Conservation (phyloP, 1,284 basidiomycete genomes). For the Boletus sp. region DNA sequence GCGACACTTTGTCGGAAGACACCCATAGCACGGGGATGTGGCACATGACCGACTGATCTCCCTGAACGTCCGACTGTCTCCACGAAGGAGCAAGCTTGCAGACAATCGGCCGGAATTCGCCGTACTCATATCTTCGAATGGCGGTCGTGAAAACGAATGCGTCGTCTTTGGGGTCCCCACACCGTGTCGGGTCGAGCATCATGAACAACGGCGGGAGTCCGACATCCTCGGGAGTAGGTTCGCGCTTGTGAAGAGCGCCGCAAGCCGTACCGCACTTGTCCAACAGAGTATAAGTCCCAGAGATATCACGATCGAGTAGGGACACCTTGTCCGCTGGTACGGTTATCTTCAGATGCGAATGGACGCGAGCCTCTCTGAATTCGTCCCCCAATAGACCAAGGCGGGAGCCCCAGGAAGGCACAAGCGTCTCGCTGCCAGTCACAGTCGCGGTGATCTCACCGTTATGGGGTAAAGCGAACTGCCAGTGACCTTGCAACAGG, state of each 20-base stretch:
- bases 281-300: conserved; percentile 75
- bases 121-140: conserved; percentile 74
- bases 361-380: conserved; percentile 64
- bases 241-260: conserved; percentile 76
- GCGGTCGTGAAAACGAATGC: conserved; percentile 80
- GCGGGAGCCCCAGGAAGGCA: conserved; percentile 82
- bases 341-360: conserved; percentile 62
- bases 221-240: conserved; percentile 39
- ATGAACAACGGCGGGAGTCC: conserved; percentile 69
- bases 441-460: conserved; percentile 58
- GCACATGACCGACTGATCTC: conserved; percentile 49
- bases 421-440: conserved; percentile 63
- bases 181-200: conserved; percentile 81
- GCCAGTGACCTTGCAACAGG: conserved; percentile 75
- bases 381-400: conserved; percentile 72
- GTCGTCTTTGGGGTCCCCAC: conserved; percentile 68
- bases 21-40: conserved; percentile 67
- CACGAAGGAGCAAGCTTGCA: conserved; percentile 69
- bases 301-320: conserved; percentile 76
- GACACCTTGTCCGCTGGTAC: conserved; percentile 48
- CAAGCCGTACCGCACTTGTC: conserved; percentile 90
- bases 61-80: conserved; percentile 62
- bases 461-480: conserved; percentile 72
- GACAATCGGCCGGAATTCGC: conserved; percentile 73
- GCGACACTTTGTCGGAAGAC: conserved; percentile 37